These are phyloP conservation scores for Boletus fagicola DNA, from an alignment of 768 basidiomycete genomes.

Conservation along the genomic window DNA sequence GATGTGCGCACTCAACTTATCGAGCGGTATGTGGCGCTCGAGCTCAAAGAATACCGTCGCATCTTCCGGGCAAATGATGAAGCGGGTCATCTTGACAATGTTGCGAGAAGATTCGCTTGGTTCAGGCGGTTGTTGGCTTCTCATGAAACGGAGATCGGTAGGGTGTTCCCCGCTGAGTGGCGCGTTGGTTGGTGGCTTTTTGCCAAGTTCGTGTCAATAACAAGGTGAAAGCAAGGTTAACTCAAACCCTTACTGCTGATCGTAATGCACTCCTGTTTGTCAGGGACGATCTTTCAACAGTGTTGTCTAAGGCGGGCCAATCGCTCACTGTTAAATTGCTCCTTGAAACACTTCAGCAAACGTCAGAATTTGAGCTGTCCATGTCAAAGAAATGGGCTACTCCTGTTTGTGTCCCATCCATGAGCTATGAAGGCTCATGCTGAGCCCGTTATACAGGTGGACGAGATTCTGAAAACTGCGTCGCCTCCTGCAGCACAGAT, in stretches of 20 bases:
- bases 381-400: slow-evolving; percentile 83
- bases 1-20: slow-evolving; percentile 82
- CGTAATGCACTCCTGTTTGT: neutral
- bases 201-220: slow-evolving; percentile 87
- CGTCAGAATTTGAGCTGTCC: slow-evolving; percentile 82
- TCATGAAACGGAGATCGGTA: slow-evolving; percentile 84
- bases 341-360: slow-evolving; percentile 83
- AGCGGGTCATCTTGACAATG: slow-evolving; percentile 94
- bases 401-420: slow-evolving; percentile 46
- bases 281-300: slow-evolving; percentile 80
- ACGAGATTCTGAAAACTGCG: slow-evolving; percentile 58
- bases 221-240: slow-evolving; percentile 50
- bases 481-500: slow-evolving; percentile 49
- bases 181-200: slow-evolving; percentile 78
- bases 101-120: slow-evolving; percentile 92
- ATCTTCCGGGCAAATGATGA: slow-evolving; percentile 94
- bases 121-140: slow-evolving; percentile 81
- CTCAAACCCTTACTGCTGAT: neutral
- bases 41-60: slow-evolving; percentile 92
- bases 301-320: slow-evolving; percentile 76
- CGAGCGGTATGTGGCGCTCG: slow-evolving; percentile 84
- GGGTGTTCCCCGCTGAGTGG: slow-evolving; percentile 86
- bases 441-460: slow-evolving; percentile 43
- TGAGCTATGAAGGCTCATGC: neutral
- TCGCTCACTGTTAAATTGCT: slow-evolving; percentile 73